Base-by-base conservation (phyloP, 352 stramenopile species). In the Phytophthora boehmeriae region DNA sequence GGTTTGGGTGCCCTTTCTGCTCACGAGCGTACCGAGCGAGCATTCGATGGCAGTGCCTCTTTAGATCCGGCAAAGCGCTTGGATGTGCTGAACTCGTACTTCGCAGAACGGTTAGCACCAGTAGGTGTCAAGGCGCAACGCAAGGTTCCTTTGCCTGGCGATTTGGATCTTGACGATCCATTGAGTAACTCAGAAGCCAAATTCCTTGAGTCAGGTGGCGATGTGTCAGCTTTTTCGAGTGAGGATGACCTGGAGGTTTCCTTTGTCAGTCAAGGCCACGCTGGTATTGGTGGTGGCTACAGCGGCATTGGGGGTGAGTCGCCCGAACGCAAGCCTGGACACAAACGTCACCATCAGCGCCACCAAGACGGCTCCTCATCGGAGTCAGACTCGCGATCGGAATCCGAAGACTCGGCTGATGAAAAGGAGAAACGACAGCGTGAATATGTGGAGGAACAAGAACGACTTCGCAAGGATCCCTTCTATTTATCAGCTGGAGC, bases 51-150 rank as follows among this genome's bases (percentile, higher is more conserved):
- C 39, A 79, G 59, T 23, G 58, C 79, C 5, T 74, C 68, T 2
- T 50, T 89, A 14, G 78, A 83, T 34, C 53, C 80, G 1, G 67
- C 68, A 1, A 76, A 74, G 32, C 72, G 75, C 0, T 35, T 93
- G 10, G 58, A 86, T 38, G 77, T 93, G 13, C 55, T 95, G 47
- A 89, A 77, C 35, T 76, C 76, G 25, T 93, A 92, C 50, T 93
- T 97, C 54, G 68, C 71, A 0, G 90, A 98, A 41, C 76, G 85
- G 23, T 76, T 98, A 25, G 82, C 83, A 4, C 88, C 93, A 0
- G 93, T 98, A 3, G 91, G 89, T 30, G 68, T 82, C 14, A 98
- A 97, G 65, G 95, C 95, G 6, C 94, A 98, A 73, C 76, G 77
- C 22, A 96, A 96, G 51, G 95, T 98, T 23, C 92, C 93, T 6